These are phyloP conservation scores for Talaromyces rugulosus DNA, from an alignment of 2,329 filamentous ascomycete species.

Conservation along the genomic window DNA sequence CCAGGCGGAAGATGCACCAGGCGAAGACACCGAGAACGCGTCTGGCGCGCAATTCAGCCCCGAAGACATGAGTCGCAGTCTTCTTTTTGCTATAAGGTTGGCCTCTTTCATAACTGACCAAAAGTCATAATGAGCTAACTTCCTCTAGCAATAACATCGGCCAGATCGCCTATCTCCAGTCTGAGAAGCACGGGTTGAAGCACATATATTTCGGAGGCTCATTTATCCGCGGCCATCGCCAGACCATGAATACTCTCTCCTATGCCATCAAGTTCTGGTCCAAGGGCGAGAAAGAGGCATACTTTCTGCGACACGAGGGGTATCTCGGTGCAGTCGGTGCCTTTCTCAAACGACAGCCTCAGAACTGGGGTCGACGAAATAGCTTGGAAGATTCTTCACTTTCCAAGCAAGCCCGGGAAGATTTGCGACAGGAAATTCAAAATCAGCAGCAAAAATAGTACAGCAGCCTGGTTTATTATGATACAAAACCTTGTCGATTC, in stretches of 20 bases:
- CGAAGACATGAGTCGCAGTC: constrained; percentile 82
- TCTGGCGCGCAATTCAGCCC: constrained; percentile 57
- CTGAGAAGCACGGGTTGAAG: constrained; percentile 84
- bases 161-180: constrained; percentile 96
- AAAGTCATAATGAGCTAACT: constrained; percentile 20
- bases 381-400: constrained; percentile 59
- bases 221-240: constrained; percentile 91
- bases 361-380: constrained; percentile 82
- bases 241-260: constrained; percentile 95
- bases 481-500: background rate
- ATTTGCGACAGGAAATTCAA: background rate
- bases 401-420: constrained; percentile 15
- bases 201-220: constrained; percentile 97
- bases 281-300: constrained; percentile 88
- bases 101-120: constrained; percentile 11
- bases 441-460: background rate
- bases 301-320: constrained; percentile 91
- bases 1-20: constrained; percentile 65
- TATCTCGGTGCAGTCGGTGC: constrained; percentile 92
- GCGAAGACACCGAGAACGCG: constrained; percentile 23
- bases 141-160: constrained; percentile 83
- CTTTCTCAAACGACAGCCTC: constrained; percentile 84
- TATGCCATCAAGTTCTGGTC: constrained; percentile 99
- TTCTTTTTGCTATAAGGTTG: constrained; percentile 82
- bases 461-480: background rate